phyloP scores from a whole-genome alignment of 192 early-diverging fungal species.

The Phlyctochytrium bullatum region DNA sequence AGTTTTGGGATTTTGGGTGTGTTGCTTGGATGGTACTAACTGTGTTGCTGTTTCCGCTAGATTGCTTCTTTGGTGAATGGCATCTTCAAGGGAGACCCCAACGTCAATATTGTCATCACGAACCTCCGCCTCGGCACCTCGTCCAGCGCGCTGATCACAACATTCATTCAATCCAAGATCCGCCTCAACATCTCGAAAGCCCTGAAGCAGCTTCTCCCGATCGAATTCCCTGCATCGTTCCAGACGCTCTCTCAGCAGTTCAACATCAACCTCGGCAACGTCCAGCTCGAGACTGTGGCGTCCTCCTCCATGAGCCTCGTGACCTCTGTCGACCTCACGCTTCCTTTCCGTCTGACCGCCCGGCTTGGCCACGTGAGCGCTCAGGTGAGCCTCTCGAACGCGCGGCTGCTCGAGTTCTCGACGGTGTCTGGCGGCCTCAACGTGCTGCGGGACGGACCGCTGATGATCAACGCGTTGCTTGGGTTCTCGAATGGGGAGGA shows the following conservation, averaged over 20 bases:
- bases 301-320: neutral
- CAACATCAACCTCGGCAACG: neutral
- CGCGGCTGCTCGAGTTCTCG: neutral
- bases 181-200: neutral
- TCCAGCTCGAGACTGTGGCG: neutral
- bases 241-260: neutral
- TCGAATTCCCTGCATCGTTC: neutral
- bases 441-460: neutral
- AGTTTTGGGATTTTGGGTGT: neutral
- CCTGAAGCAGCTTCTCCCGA: slow-evolving; percentile 1
- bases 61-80: neutral
- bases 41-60: neutral
- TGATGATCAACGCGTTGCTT: neutral
- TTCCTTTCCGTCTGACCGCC: neutral
- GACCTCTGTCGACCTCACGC: neutral
- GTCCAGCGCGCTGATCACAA: neutral
- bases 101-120: neutral
- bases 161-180: neutral
- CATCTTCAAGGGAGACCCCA: neutral
- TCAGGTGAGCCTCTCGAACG: neutral
- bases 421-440: neutral
- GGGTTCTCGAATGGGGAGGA: neutral
- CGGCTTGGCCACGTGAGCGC: neutral
- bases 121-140: neutral
- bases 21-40: neutral